Percentiles rank a stretch among this genome's conserved stretches.
These are phyloP conservation scores for Xerocomus alliaceus DNA, from an alignment of 1,284 basidiomycete species.

Conservation along the genomic window DNA sequence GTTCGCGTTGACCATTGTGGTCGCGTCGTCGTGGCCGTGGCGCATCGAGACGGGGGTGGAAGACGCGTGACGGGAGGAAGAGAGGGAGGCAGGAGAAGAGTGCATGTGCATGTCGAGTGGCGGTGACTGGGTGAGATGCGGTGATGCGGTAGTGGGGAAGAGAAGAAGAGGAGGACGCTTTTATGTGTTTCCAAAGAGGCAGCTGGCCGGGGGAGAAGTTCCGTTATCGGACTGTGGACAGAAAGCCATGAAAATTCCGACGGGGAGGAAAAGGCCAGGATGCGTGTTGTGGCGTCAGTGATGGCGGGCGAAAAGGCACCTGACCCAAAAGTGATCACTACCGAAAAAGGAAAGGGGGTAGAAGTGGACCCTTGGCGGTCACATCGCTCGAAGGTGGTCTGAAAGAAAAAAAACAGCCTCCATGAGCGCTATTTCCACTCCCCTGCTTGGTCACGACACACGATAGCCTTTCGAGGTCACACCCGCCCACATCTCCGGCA, in stretches of 20 bases:
- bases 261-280: slow-evolving; percentile 36
- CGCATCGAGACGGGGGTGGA: slow-evolving; percentile 31
- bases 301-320: slow-evolving; percentile 44
- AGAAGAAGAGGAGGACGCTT: slow-evolving; percentile 23
- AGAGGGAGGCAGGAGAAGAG: slow-evolving; percentile 16
- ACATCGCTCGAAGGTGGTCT: slow-evolving; percentile 42
- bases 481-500: slow-evolving; percentile 36
- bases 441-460: slow-evolving; percentile 31
- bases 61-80: slow-evolving; percentile 19
- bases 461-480: slow-evolving; percentile 45
- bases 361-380: slow-evolving; percentile 38
- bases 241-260: slow-evolving; percentile 45
- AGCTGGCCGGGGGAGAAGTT: slow-evolving; percentile 41
- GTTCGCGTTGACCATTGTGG: slow-evolving; percentile 45
- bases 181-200: slow-evolving; percentile 40
- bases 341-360: slow-evolving; percentile 29
- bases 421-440: slow-evolving; percentile 33
- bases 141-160: not conserved
- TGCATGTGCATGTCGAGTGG: slow-evolving; percentile 28
- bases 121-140: not conserved
- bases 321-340: slow-evolving; percentile 34
- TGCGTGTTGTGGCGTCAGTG: slow-evolving; percentile 48
- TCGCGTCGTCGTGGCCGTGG: slow-evolving; percentile 25
- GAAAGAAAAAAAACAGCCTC: slow-evolving; percentile 22
- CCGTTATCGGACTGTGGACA: slow-evolving; percentile 46